These are phyloP conservation scores for Neofusicoccum kwambonambiense DNA, from an alignment of 2,329 filamentous ascomycete species.

Conservation along the genomic window DNA sequence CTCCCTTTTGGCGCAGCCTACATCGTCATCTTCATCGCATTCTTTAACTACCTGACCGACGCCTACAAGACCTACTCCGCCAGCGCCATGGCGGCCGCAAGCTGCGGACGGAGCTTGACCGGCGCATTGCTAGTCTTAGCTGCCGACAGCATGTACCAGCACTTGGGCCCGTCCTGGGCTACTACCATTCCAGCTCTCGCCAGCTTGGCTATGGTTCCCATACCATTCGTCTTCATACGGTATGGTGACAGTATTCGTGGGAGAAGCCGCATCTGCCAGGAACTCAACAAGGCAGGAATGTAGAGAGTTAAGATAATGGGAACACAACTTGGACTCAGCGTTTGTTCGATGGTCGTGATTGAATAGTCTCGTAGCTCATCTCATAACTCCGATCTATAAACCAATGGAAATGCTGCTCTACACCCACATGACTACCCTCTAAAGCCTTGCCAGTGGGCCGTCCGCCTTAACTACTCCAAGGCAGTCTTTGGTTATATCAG, in stretches of 20 bases:
- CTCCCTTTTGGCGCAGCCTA: constrained; percentile 52
- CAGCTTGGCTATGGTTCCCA: constrained; percentile 29
- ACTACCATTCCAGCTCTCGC: constrained; percentile 29
- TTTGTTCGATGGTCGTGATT: no score
- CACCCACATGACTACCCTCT: no score
- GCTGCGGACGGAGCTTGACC: constrained; percentile 37
- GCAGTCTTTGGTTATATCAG: no score
- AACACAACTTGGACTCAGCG: no score
- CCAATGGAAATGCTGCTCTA: no score
- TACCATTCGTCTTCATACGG: constrained; percentile 34
- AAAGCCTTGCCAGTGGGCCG: no score
- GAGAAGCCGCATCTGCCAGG: constrained; percentile 29
- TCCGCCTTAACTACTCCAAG: no score
- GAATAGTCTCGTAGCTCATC: no score
- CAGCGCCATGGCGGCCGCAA: constrained; percentile 42
- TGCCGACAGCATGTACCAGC: constrained; percentile 30
- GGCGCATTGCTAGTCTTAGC: constrained; percentile 33
- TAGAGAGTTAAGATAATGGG: no score
- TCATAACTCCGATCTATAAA: no score
- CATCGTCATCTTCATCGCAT: constrained; percentile 52
- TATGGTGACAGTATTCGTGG: constrained; percentile 40
- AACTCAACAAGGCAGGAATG: no score
- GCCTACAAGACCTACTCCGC: constrained; percentile 47
- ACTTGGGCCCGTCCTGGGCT: constrained; percentile 30
- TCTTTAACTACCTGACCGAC: constrained; percentile 52